phyloP scores from a whole-genome alignment of 768 basidiomycete genomes.

The Trametes coccinea region DNA sequence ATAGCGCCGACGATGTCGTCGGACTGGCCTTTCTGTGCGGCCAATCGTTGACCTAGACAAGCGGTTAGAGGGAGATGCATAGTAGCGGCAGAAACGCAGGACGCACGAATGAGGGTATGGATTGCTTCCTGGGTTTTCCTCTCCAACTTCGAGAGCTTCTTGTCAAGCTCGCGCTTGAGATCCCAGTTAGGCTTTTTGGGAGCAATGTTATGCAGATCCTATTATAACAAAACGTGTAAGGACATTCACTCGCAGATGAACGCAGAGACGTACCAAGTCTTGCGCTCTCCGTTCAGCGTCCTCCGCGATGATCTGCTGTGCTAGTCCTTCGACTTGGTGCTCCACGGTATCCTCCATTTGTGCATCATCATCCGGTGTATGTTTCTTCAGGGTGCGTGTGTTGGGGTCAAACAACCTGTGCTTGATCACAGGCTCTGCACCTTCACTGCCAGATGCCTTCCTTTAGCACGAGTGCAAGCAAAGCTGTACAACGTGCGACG shows the following conservation, averaged over 20 bases:
- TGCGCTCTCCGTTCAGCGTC: conserved; percentile 84
- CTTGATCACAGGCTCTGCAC: conserved; percentile 52
- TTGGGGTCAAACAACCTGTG: conserved; percentile 90
- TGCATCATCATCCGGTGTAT: conserved; percentile 50
- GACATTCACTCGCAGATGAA: background rate
- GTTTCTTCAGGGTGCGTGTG: conserved; percentile 76
- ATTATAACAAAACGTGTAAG: conserved; percentile 18
- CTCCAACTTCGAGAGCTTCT: conserved; percentile 86
- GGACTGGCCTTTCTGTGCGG: conserved; percentile 74
- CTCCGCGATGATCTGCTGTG: conserved; percentile 81
- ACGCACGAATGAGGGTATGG: conserved; percentile 88
- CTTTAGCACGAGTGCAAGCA: background rate
- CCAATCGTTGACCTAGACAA: conserved; percentile 68
- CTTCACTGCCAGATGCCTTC: conserved; percentile 16
- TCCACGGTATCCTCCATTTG: conserved; percentile 85
- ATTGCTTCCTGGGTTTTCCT: conserved; percentile 90
- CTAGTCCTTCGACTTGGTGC: conserved; percentile 77
- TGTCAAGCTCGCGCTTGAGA: conserved; percentile 90
- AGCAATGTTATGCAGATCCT: conserved; percentile 97
- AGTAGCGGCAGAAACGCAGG: background rate
- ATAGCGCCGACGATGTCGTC: conserved; percentile 84
- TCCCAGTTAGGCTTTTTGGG: conserved; percentile 98
- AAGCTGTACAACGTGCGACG: conserved; percentile 22
- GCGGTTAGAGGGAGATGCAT: background rate
- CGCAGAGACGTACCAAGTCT: conserved; percentile 67